phyloP scores from a whole-genome alignment of 2,329 filamentous ascomycete genomes.

The Penicillium griseofulvum region DNA sequence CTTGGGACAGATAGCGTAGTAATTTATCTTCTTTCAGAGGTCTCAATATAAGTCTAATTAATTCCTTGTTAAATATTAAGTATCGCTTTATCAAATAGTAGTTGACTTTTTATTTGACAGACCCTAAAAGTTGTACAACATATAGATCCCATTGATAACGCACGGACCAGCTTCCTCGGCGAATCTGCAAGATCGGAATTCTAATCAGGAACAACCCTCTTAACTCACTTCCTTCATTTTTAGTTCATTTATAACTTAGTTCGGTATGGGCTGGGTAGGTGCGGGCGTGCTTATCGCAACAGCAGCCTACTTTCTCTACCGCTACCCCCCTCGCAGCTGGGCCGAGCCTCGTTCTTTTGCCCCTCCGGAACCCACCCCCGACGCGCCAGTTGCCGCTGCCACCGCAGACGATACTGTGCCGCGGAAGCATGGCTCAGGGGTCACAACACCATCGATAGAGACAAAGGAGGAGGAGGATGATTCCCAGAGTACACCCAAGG shows the following conservation, averaged over 20 bases:
- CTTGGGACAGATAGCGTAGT: background rate
- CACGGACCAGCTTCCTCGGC: slow-evolving; percentile 18
- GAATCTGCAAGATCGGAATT: slow-evolving; percentile 12
- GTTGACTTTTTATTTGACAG: background rate
- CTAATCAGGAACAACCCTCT: background rate
- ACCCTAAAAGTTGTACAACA: background rate
- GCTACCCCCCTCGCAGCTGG: slow-evolving; percentile 38
- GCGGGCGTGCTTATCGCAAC: slow-evolving; percentile 41
- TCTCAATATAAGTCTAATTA: background rate
- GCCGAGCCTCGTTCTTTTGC: slow-evolving; percentile 12
- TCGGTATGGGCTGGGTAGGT: slow-evolving; percentile 44
- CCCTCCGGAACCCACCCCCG: slow-evolving; percentile 20
- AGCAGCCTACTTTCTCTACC: slow-evolving; percentile 41
- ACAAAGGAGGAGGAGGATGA: slow-evolving; percentile 20
- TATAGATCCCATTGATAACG: slow-evolving; percentile 8
- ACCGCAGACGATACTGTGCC: slow-evolving; percentile 11
- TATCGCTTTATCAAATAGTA: background rate
- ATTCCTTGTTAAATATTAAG: background rate
- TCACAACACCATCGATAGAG: slow-evolving; percentile 9
- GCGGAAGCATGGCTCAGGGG: slow-evolving; percentile 7
- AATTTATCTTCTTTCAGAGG: background rate
- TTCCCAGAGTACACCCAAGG: slow-evolving; percentile 39
- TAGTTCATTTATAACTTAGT: background rate
- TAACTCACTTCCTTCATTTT: background rate
- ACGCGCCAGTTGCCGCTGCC: slow-evolving; percentile 9